A percentile compares a stretch with the other conserved stretches of the same genome.
Conservation (phyloP, 2,329 filamentous ascomycete species). For the Trichoderma lentiforme region DNA sequence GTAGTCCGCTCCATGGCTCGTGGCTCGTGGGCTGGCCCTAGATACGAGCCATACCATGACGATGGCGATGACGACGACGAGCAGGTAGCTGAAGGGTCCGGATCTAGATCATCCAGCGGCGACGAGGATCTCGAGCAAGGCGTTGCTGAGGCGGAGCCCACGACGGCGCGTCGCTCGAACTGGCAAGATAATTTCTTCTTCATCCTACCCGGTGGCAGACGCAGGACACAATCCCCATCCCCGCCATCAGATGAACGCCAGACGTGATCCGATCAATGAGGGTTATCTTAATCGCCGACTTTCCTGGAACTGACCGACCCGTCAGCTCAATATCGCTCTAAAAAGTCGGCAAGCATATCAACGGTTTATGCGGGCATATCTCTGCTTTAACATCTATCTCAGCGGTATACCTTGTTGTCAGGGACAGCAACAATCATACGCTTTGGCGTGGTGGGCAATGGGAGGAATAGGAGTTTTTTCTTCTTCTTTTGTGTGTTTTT, state of each 20-base stretch:
- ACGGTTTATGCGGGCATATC: not conserved
- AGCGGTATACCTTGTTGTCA: not conserved
- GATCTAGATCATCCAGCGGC: slow-evolving; percentile 30
- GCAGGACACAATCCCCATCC: slow-evolving; percentile 24
- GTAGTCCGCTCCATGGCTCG: slow-evolving; percentile 71
- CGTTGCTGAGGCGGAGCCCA: slow-evolving; percentile 25
- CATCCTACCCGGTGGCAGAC: slow-evolving; percentile 32
- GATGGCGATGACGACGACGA: slow-evolving; percentile 46
- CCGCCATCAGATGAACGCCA: slow-evolving; percentile 22
- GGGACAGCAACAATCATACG: not conserved
- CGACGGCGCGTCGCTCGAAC: slow-evolving; percentile 22
- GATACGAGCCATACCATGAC: slow-evolving; percentile 55
- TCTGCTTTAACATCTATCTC: not conserved
- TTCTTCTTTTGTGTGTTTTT: not conserved
- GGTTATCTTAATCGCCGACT: not conserved
- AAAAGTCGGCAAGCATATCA: not conserved
- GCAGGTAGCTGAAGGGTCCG: slow-evolving; percentile 36
- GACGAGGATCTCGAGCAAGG: slow-evolving; percentile 46
- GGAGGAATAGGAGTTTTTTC: not conserved
- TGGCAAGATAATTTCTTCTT: slow-evolving; percentile 38
- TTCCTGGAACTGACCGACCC: not conserved
- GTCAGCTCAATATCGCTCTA: not conserved
- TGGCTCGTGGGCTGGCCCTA: slow-evolving; percentile 48
- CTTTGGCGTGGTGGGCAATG: not conserved
- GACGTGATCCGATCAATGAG: not conserved